Base-by-base conservation (phyloP, 2,329 filamentous ascomycete species). In the Aspergillus sp. region DNA sequence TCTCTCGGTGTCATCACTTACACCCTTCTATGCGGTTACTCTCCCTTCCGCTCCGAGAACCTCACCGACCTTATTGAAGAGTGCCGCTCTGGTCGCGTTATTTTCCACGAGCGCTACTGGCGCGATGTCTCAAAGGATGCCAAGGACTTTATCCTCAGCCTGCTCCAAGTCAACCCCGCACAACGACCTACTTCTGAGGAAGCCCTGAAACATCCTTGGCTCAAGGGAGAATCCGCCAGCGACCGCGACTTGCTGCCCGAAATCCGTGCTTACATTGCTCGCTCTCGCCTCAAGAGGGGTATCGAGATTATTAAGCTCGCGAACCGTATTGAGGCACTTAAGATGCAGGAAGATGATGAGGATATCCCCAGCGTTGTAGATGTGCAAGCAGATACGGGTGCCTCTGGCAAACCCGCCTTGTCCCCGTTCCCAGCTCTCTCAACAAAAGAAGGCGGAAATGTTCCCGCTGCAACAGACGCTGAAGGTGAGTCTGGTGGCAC, bases 51-150 rank as follows among this genome's bases (percentile, higher is more conserved):
- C 69, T 95, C 93, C 64, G 95, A 99, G 82, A 97, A 91, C 72
- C 84, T 99, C 53, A 86, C 90, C 67, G 95, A 98, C 72, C 84
- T 99, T 67, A 96, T 99, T 68, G 92, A 97, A 66, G 95, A 99
- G 80, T 98, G 93, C 81, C 92, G 87, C 71, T 88, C 86, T 64
- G 90, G 88, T 46, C 86, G 89, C 54, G 91, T 99, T 62, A 86
- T 97, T 57, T 99, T 98, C 86, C 95, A 99, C 77, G 93, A 97
- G 75, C 88, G 94, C 60, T 99, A 98, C 81, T 99, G 95, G 95
- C 95, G 93, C 76, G 95, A 97, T 70, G 95, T 99, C 71, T 97
- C 93, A 76, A 84, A 91, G 54, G 93, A 98, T 69, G 95, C 93
- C 68, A 99, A 98, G 81, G 88, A 94, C 68, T 99, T 99, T 76